A percentile compares a stretch with the other conserved stretches of the same genome.
These are phyloP conservation scores for Solanum corneliomulleri DNA, from an alignment of 257 asterid genomes.

Conservation along the genomic window DNA sequence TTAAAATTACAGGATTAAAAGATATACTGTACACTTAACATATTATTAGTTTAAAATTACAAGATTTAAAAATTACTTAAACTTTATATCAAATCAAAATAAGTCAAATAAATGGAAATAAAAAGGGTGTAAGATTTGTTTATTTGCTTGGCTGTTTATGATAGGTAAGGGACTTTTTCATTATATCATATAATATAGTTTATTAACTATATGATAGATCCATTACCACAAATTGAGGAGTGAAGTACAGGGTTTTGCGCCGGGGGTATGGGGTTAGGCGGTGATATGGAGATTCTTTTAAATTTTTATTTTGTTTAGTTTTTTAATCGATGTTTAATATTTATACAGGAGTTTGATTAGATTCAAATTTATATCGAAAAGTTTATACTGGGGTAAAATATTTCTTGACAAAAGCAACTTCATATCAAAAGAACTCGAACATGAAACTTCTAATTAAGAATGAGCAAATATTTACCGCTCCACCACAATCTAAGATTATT, in stretches of 20 bases:
- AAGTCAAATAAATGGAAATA: background rate
- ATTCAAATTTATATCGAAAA: too few relatives aligned
- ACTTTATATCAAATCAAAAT: too few relatives aligned
- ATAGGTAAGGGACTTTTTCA: background rate
- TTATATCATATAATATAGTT: background rate
- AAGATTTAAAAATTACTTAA: too few relatives aligned
- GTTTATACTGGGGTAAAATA: fast-evolving
- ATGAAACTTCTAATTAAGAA: too few relatives aligned
- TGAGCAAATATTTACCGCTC: too few relatives aligned
- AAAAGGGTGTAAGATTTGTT: background rate
- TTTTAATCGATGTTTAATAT: too few relatives aligned
- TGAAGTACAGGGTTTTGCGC: background rate
- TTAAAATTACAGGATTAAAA: too few relatives aligned
- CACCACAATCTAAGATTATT: fast-evolving
- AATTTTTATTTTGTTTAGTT: background rate
- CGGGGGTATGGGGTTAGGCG: background rate
- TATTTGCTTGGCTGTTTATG: background rate
- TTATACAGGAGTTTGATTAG: too few relatives aligned
- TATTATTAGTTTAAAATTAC: too few relatives aligned
- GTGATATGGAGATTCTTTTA: background rate
- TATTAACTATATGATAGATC: background rate
- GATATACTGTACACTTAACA: too few relatives aligned
- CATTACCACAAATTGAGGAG: background rate
- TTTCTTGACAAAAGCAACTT: fast-evolving
- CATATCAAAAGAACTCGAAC: too few relatives aligned